Percentiles rank a stretch among this genome's conserved stretches.
Evolutionary conservation across 2,329 filamentous ascomycete species (phyloP).

Genomic region (Nannizziopsis arthrosporioides): DNA sequence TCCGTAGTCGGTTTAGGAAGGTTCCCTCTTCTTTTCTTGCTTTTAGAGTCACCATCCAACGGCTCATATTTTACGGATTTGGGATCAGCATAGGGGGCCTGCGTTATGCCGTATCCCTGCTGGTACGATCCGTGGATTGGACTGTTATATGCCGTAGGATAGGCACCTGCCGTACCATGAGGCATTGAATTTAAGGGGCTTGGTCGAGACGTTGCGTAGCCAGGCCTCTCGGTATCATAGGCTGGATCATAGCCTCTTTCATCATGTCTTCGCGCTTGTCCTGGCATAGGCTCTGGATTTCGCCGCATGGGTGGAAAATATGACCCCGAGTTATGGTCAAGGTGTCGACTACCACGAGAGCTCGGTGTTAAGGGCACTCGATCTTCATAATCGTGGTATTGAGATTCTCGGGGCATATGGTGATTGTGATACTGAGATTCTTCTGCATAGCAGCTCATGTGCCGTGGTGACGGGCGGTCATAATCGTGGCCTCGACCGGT

Average conservation of each 20-base stretch:
- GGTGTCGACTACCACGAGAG: conserved; percentile 1
- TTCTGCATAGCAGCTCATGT: conserved; percentile 1
- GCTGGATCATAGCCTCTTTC: conserved; percentile 1
- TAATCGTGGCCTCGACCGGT: conserved; percentile 1
- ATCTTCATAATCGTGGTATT: conserved; percentile 3
- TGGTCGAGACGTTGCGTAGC: conserved; percentile 2
- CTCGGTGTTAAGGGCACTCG: conserved; percentile 1
- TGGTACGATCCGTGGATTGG: conserved; percentile 8
- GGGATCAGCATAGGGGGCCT: not conserved
- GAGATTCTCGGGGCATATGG: conserved; percentile 3
- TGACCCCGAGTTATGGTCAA: not conserved
- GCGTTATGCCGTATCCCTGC: not conserved
- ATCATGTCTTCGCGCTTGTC: not conserved
- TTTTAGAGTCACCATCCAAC: conserved; percentile 24
- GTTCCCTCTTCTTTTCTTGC: conserved; percentile 60
- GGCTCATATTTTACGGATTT: conserved; percentile 8
- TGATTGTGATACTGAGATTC: conserved; percentile 9
- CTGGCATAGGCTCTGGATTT: not conserved
- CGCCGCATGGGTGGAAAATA: conserved; percentile 5
- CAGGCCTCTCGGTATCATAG: not conserved
- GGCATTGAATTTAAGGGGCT: not conserved
- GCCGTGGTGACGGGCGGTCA: conserved; percentile 2
- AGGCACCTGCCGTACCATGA: not conserved
- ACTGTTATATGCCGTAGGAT: conserved; percentile 4
- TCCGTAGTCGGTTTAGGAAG: conserved; percentile 84